Base-by-base conservation (phyloP, 2,329 filamentous ascomycete genomes). In the Ilyonectria robusta region DNA sequence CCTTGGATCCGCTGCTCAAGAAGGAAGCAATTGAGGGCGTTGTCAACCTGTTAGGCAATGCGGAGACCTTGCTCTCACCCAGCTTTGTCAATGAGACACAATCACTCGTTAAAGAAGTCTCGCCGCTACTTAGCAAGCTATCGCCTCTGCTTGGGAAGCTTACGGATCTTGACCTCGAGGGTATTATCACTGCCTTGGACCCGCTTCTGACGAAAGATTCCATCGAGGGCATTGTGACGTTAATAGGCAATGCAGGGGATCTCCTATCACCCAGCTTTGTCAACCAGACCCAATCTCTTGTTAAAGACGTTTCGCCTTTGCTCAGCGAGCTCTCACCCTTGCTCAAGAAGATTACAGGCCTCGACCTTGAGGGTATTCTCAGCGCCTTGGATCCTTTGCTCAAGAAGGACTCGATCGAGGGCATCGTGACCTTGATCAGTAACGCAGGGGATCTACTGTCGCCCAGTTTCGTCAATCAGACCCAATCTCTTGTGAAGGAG, bases 201-300 rank as follows among this genome's bases (percentile, higher is more conserved):
- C 81, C 81, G 1, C 73, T 84, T 1, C 74, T 83, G 1, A 78
- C 74, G 1, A 68, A 77, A 11, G 73, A 79, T 1, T 77, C 77
- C 6, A 72, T 83, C 21, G 69, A 76, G 21, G 75, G 76, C 6
- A 71, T 81, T 0, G 71, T 78, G 0, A 67, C 67, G 17, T 68
- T 83, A 3, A 69, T 83, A 15, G 72, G 69, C 8, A 81, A 82
- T 15, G 80, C 80, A 0, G 75, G 78, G 11, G 62, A 70, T 6
- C 72, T 82, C 1, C 42, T 73, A 42, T 72, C 68, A 0, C 57
- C 72, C 11, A 70, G 74, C 3, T 68, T 72, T 3, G 74, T 76
- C 9, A 66, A 72, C n/a, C 62, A 47, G 13, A 13, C 21, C 4
- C 19, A 47, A 35, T 80, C 15, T 53, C 70, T 72, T 73, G 58